Evolutionary conservation across 176 grass and related monocot genomes (phyloP).

Genomic region (Tillandsia leiboldiana): DNA sequence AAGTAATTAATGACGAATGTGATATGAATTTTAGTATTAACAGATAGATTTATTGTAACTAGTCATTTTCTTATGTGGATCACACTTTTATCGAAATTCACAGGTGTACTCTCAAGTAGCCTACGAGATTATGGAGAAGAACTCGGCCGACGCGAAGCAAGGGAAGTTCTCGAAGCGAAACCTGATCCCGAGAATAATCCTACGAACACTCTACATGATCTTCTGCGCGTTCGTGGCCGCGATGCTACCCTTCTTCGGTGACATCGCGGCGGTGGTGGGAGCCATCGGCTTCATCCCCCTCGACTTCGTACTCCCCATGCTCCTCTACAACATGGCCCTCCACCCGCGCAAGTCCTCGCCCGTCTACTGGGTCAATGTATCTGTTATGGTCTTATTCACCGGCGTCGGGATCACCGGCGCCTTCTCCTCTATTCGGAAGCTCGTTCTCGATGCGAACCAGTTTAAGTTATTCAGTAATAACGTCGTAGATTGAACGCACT

Average conservation of each 20-base stretch:
- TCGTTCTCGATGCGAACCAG: constrained; percentile 54
- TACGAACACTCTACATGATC: constrained; percentile 57
- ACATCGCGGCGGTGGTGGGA: constrained; percentile 60
- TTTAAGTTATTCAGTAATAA: constrained; percentile 93
- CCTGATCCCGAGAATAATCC: constrained; percentile 47
- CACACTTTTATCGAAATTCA: background rate
- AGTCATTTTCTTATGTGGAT: background rate
- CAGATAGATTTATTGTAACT: no score
- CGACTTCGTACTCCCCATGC: constrained; percentile 69
- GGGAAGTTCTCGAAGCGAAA: constrained; percentile 60
- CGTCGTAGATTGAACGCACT: constrained; percentile 38
- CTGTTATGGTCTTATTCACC: constrained; percentile 63
- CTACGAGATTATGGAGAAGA: constrained; percentile 87
- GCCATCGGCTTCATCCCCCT: constrained; percentile 82
- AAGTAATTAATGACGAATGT: background rate
- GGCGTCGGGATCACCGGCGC: constrained; percentile 64
- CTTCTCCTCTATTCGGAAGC: constrained; percentile 73
- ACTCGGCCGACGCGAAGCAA: constrained; percentile 34
- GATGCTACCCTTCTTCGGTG: constrained; percentile 90
- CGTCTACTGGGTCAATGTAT: constrained; percentile 42
- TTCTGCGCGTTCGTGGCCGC: constrained; percentile 58
- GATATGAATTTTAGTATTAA: no score
- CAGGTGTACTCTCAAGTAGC: constrained; percentile 83
- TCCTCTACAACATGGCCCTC: constrained; percentile 83
- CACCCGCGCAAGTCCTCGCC: constrained; percentile 27